Conservation (phyloP, 2,329 filamentous ascomycete genomes). For the Beauveria bassiana region DNA sequence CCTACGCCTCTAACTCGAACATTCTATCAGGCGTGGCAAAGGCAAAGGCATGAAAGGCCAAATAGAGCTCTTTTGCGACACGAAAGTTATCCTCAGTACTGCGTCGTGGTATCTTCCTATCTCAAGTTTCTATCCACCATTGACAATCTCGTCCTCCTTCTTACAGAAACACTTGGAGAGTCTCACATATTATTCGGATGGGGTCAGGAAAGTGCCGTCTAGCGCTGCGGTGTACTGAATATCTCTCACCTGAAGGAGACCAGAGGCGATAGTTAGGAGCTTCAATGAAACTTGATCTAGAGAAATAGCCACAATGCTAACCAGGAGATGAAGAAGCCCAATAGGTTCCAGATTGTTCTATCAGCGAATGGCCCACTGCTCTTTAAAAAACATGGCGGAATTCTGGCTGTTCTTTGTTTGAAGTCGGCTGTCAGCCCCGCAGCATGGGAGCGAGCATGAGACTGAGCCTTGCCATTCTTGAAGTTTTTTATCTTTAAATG, state of each 20-base stretch:
- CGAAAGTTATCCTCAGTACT: constrained; percentile 37
- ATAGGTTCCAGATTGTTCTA: too few species aligned
- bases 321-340: too few species aligned
- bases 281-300: background rate
- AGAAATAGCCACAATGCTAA: too few species aligned
- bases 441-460: background rate
- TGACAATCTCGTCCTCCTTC: constrained; percentile 36
- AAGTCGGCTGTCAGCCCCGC: background rate
- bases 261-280: background rate
- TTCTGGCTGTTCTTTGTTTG: background rate
- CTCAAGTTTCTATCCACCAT: constrained; percentile 33
- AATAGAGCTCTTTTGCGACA: constrained; percentile 28
- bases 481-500: background rate
- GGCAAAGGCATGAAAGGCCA: constrained; percentile 19
- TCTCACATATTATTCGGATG: constrained; percentile 17
- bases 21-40: constrained; percentile 21
- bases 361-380: background rate
- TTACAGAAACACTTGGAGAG: constrained; percentile 38
- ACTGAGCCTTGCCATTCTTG: background rate
- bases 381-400: background rate
- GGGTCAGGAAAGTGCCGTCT: background rate
- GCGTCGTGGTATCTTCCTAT: constrained; percentile 36
- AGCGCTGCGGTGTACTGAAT: background rate
- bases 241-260: too few species aligned
- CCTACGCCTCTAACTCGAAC: constrained; percentile 37